phyloP scores from a whole-genome alignment of 2,329 filamentous ascomycete genomes.

The Claviceps monticola region DNA sequence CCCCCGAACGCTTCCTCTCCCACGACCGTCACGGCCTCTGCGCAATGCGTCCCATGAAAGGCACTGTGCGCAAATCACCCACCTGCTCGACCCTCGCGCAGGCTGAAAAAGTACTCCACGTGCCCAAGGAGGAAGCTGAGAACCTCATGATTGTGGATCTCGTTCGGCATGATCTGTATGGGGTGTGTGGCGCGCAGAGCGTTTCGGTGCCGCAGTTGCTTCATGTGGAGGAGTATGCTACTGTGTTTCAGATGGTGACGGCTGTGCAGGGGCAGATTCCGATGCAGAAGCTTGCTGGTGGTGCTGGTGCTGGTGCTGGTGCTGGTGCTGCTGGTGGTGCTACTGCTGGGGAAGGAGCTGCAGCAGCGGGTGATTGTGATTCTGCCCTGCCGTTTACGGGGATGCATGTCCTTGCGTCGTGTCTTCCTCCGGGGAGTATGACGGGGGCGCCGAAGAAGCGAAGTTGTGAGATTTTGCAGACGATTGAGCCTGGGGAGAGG shows the following conservation, averaged over 20 bases:
- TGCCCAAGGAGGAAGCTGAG: constrained; percentile 84
- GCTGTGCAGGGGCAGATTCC: constrained; percentile 61
- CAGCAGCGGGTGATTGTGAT: neutral
- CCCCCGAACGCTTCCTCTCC: constrained; percentile 77
- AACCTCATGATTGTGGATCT: constrained; percentile 98
- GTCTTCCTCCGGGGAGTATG: constrained; percentile 86
- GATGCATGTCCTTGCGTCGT: constrained; percentile 61
- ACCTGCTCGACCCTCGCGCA: constrained; percentile 52
- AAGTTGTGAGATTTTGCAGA: constrained; percentile 67
- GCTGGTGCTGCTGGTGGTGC: neutral
- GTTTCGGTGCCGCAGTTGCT: constrained; percentile 69
- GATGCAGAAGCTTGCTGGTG: constrained; percentile 2
- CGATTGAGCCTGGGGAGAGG: constrained; percentile 51
- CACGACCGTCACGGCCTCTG: constrained; percentile 39
- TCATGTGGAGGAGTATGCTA: constrained; percentile 80
- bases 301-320: neutral
- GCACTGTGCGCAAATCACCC: constrained; percentile 70
- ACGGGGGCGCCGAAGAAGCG: constrained; percentile 92
- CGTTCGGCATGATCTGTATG: constrained; percentile 84
- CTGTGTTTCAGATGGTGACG: constrained; percentile 82
- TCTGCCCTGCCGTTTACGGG: constrained; percentile 35
- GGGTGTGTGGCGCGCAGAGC: constrained; percentile 61
- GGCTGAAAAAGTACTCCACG: constrained; percentile 58
- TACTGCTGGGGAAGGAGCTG: neutral
- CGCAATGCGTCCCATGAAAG: constrained; percentile 89